A percentile compares a stretch with the other conserved stretches of the same genome.
phyloP scores from a whole-genome alignment of 148 eudicot genomes.

The Fagopyrum esculentum region DNA sequence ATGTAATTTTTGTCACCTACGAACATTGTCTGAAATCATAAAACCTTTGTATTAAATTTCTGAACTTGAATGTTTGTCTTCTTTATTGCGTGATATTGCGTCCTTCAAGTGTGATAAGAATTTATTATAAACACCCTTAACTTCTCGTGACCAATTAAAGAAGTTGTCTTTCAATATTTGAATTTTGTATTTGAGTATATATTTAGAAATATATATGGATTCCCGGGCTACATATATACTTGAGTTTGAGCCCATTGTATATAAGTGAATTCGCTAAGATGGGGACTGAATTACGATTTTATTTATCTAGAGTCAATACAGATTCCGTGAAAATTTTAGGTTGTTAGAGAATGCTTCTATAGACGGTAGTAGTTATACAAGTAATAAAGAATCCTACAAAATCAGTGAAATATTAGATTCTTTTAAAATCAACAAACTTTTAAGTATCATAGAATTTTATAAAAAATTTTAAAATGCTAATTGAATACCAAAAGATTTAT shows the following conservation, averaged over 20 bases:
- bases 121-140: background rate
- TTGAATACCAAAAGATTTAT: no score
- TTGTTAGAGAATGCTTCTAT: no score
- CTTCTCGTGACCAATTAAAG: background rate
- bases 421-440: no score
- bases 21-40: background rate
- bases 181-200: background rate
- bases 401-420: no score
- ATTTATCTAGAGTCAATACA: no score
- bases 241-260: background rate
- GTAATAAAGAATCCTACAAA: no score
- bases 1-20: background rate
- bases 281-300: background rate
- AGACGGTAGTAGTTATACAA: no score
- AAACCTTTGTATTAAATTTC: background rate
- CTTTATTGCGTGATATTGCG: slow-evolving; percentile 8
- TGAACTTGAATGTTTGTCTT: background rate
- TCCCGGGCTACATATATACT: no score
- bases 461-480: no score
- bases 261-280: background rate
- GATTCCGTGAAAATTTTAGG: no score
- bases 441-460: no score
- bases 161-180: background rate
- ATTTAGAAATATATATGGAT: no score
- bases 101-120: background rate